These are phyloP conservation scores for Laburnicola sp. DNA, from an alignment of 2,329 filamentous ascomycete species.

Conservation along the genomic window DNA sequence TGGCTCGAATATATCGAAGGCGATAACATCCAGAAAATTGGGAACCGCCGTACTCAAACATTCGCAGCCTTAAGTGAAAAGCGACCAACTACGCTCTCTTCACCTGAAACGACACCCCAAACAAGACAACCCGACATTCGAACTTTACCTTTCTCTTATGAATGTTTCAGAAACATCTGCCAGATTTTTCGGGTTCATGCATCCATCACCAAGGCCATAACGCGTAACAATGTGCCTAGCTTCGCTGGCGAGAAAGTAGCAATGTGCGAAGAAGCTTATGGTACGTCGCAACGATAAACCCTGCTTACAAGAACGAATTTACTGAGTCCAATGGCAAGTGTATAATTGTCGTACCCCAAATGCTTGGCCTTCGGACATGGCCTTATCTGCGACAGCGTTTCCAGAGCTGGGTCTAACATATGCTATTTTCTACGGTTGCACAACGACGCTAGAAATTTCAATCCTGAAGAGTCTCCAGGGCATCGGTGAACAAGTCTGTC, in stretches of 20 bases:
- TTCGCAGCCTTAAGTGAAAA: background rate
- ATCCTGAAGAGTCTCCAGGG: conserved; percentile 14
- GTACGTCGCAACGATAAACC: conserved; percentile 4
- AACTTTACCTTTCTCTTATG: conserved; percentile 13
- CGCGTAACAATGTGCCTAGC: conserved; percentile 18
- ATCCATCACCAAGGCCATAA: conserved; percentile 17
- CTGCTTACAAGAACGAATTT: background rate
- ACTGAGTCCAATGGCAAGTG: conserved; percentile 12
- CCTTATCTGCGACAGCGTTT: conserved; percentile 20
- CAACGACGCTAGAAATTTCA: conserved; percentile 7
- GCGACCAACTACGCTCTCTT: background rate
- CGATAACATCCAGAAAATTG: too few relatives aligned
- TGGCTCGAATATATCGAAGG: too few relatives aligned
- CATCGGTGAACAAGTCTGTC: conserved; percentile 11
- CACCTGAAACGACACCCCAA: too few relatives aligned
- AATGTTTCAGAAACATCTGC: conserved; percentile 16
- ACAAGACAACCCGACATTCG: background rate
- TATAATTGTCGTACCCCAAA: conserved; percentile 25
- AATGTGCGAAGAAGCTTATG: conserved; percentile 14
- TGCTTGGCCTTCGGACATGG: conserved; percentile 21
- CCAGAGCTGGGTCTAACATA: conserved; percentile 12
- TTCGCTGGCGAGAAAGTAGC: conserved; percentile 14
- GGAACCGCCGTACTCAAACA: background rate
- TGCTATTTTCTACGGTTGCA: conserved; percentile 21
- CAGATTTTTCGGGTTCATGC: conserved; percentile 15